phyloP scores from a whole-genome alignment of 192 early-diverging fungal species.

The Ambispora gerdemannii region DNA sequence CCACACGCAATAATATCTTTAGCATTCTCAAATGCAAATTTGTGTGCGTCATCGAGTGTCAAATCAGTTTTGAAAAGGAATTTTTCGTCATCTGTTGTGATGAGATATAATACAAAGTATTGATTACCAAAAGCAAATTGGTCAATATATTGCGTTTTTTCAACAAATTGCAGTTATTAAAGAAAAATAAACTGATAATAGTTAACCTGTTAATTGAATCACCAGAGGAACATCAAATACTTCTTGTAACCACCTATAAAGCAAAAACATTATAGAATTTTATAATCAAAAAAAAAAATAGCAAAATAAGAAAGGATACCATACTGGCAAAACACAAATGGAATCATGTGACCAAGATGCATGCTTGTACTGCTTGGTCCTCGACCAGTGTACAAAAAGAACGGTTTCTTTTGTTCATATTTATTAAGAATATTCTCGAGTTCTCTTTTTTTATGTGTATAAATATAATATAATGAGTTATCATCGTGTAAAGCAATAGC shows the following conservation, averaged over 20 bases:
- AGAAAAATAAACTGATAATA: no score
- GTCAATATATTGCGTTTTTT: not conserved
- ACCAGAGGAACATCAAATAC: slow-evolving; percentile 93
- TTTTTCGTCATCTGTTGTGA: slow-evolving; percentile 85
- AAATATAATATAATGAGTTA: no score
- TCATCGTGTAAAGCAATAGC: no score
- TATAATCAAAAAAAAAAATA: not conserved
- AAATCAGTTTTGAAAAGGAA: slow-evolving; percentile 91
- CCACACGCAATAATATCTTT: slow-evolving; percentile 94
- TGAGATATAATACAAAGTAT: not conserved
- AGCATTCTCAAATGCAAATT: slow-evolving; percentile 78
- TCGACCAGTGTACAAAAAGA: slow-evolving; percentile 96
- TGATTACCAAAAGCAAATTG: not conserved
- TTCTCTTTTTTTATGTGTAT: no score
- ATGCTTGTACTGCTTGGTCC: slow-evolving; percentile 89
- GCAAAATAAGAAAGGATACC: slow-evolving; percentile 8
- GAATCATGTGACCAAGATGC: slow-evolving; percentile 96
- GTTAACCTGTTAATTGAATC: slow-evolving; percentile 81
- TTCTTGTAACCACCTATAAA: slow-evolving; percentile 84
- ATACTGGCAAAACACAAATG: slow-evolving; percentile 94
- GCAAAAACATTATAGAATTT: not conserved
- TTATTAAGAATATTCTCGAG: slow-evolving; percentile 80
- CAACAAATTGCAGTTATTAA: not conserved
- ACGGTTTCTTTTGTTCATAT: slow-evolving; percentile 94
- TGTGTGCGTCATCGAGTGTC: slow-evolving; percentile 73